These are phyloP conservation scores for Aureobasidium sp. DNA, from an alignment of 2,329 filamentous ascomycete genomes.

Conservation along the genomic window DNA sequence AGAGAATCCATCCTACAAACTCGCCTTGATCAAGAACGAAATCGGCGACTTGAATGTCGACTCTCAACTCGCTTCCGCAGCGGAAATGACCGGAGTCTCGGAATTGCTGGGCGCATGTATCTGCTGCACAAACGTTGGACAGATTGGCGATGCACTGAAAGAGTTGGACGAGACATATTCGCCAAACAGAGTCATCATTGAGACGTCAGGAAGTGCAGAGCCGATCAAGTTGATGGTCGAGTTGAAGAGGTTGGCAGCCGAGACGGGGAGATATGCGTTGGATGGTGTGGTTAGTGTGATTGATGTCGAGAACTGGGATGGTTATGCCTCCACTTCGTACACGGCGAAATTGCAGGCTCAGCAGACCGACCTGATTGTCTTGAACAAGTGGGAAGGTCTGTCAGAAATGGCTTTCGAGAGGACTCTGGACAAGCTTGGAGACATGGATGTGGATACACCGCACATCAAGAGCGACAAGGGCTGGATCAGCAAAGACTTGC, in stretches of 20 bases:
- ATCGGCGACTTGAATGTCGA: constrained; percentile 93
- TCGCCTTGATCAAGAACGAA: constrained; percentile 95
- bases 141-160: constrained; percentile 70
- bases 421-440: constrained; percentile 68
- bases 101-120: constrained; percentile 97
- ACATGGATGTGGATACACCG: constrained; percentile 65
- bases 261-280: constrained; percentile 61
- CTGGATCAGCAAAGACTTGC: constrained; percentile 64
- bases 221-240: constrained; percentile 87
- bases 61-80: constrained; percentile 76
- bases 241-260: constrained; percentile 68
- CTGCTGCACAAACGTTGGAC: constrained; percentile 96
- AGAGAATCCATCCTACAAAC: constrained; percentile 79
- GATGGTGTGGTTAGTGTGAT: constrained; percentile 87
- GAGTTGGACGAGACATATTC: constrained; percentile 54
- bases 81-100: constrained; percentile 78
- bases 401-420: constrained; percentile 67
- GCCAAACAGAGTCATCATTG: constrained; percentile 85
- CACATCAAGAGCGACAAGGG: constrained; percentile 82
- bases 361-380: constrained; percentile 83
- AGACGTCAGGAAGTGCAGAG: constrained; percentile 77
- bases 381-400: constrained; percentile 85
- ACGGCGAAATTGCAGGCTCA: constrained; percentile 81
- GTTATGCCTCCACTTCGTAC: constrained; percentile 84
- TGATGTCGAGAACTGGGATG: constrained; percentile 91